Percentiles rank a stretch among this genome's conserved stretches.
Evolutionary conservation across 208 protist genomes (phyloP).

Genomic region (Wallacemonas collosoma): DNA sequence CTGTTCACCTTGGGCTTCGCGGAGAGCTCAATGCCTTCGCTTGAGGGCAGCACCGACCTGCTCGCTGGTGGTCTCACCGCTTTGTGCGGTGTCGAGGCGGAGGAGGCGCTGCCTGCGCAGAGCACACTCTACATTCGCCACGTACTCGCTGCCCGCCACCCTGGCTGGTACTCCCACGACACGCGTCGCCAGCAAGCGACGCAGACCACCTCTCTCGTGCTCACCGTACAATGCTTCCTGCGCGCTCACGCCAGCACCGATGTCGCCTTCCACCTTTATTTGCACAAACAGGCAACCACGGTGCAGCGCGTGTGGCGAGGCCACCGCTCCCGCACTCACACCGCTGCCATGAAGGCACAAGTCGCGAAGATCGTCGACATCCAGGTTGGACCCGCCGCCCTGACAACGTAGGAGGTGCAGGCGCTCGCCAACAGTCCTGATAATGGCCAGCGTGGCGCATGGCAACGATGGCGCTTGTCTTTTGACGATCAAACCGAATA

Average conservation of each 20-base stretch:
- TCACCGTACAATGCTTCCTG: conserved; percentile 38
- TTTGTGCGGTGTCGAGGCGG: conserved; percentile 14
- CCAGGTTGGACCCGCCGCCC: background rate
- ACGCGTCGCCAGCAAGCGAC: conserved; percentile 19
- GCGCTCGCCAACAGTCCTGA: too few relatives aligned
- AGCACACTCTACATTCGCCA: conserved; percentile 28
- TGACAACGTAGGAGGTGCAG: background rate
- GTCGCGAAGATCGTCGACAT: background rate
- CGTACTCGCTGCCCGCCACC: conserved; percentile 34
- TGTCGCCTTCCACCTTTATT: conserved; percentile 27
- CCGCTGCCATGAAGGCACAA: background rate
- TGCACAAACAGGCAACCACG: conserved; percentile 31
- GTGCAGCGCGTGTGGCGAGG: conserved; percentile 43
- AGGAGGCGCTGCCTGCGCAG: conserved; percentile 16
- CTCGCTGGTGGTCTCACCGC: background rate
- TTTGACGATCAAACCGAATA: too few relatives aligned
- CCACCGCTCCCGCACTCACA: background rate
- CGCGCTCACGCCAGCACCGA: conserved; percentile 31
- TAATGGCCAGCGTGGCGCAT: too few relatives aligned
- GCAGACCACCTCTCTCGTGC: conserved; percentile 18
- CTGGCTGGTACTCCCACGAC: conserved; percentile 37
- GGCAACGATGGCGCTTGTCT: too few relatives aligned
- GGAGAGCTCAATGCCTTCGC: background rate
- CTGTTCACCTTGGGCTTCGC: conserved; percentile 17
- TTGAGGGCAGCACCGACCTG: conserved; percentile 6